Base-by-base conservation (phyloP, 768 basidiomycete genomes). In the Lactarius psammicola region DNA sequence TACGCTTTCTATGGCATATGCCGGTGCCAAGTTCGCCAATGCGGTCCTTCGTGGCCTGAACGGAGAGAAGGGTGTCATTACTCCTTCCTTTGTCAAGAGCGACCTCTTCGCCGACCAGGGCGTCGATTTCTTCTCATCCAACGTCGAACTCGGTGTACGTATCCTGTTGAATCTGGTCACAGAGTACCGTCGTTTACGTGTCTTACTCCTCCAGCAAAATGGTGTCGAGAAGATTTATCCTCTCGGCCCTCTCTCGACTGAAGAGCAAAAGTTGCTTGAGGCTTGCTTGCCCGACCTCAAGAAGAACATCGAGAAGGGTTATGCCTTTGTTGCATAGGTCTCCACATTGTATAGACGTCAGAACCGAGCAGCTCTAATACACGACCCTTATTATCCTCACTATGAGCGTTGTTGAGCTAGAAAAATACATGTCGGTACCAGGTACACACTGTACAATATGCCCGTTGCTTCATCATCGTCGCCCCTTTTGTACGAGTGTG, bases 301-400 rank as follows among this genome's bases (percentile, higher is more conserved):
- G 86, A 95, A 92, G 87, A 98, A 97, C 86, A 96, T 98, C 72
- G 91, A 92, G 79, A 98, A 95, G 87, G 95, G 95, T 79, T 86
- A 82, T 78, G 82, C 84, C 53, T 93, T 92, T 69, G 89, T 85
- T 70, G 84, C 71, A 61, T 70, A 72, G 70, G 61, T 62, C 26
- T n/a, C 49, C 13, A 8, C 40, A 42, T 59, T 64, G 30, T 69
- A 64, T 65, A 67, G 64, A 59, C 20, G 33, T 54, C 38, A 34
- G 28, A 69, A 53, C 57, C 58, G 53, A 40, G 64, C 56, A 33
- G 36, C 36, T 54, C n/a, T 68, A 68, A 60, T 69, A 62, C 55
- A 62, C 49, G 56, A 53, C 46, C 42, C 18, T 53, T 51, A 15
- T 20, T 11, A 51, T 61, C 33, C 60, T 64, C 64, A 62, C 60